A percentile compares a stretch with the other conserved stretches of the same genome.
Conservation (phyloP, 306 rosid genomes). For the Rosa lucieae region DNA sequence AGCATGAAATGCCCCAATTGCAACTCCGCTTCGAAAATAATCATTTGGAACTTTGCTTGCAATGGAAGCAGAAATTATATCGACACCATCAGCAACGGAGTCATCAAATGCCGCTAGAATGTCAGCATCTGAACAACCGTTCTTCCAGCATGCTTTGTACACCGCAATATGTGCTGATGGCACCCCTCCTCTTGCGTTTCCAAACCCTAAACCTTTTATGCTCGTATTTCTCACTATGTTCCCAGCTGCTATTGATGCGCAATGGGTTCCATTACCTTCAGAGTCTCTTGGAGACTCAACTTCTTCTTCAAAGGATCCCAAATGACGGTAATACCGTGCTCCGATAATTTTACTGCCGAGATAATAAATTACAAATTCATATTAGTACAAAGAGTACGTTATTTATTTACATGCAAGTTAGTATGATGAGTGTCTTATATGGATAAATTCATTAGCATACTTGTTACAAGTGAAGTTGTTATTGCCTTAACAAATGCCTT, state of each 20-base stretch:
- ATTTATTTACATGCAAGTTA: no score
- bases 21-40: not conserved
- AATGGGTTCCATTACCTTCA: conserved; percentile 56
- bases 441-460: no score
- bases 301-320: not conserved
- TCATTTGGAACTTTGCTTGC: not conserved
- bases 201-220: conserved; percentile 12
- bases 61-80: not conserved
- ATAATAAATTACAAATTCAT: no score
- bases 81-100: not conserved
- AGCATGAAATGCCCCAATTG: conserved; percentile 12
- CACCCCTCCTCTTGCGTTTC: conserved; percentile 19
- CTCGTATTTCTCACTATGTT: not conserved
- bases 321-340: conserved; percentile 3
- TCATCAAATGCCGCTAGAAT: not conserved
- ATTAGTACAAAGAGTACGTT: not conserved
- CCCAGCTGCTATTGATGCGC: conserved; percentile 55
- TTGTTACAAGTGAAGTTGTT: no score
- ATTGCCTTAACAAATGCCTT: no score
- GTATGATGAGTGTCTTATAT: no score
- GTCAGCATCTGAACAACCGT: no score
- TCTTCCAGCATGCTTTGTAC: conserved; percentile 23
- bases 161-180: conserved; percentile 16
- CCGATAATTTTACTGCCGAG: conserved; percentile 33
- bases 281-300: conserved; percentile 50